Evolutionary conservation across 2,329 filamentous ascomycete species (phyloP).

Genomic region (Epichloe gansuensis): DNA sequence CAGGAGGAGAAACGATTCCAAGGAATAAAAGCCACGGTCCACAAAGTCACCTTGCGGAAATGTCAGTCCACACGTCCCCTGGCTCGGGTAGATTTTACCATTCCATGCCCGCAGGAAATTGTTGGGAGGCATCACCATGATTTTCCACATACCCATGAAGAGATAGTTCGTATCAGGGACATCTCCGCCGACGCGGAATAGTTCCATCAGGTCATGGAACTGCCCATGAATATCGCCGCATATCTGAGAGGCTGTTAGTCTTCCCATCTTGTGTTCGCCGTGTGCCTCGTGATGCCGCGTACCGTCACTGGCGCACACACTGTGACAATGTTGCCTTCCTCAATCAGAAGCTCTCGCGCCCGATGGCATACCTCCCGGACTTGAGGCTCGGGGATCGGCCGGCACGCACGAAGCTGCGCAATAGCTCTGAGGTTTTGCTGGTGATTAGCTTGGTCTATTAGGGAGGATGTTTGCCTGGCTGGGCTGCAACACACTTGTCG

Average conservation of each 20-base stretch:
- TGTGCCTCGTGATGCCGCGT: slow-evolving; percentile 18
- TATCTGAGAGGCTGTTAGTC: slow-evolving; percentile 41
- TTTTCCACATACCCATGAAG: slow-evolving; percentile 62
- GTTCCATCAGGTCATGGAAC: slow-evolving; percentile 93
- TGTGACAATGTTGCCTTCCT: slow-evolving; percentile 93
- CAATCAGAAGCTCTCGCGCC: slow-evolving; percentile 86
- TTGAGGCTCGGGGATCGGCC: slow-evolving; percentile 87
- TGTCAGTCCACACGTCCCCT: background rate
- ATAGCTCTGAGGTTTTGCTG: slow-evolving; percentile 54
- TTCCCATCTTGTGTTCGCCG: background rate
- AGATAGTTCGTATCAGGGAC: slow-evolving; percentile 93
- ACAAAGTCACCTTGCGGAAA: slow-evolving; percentile 68
- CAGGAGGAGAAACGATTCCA: slow-evolving; percentile 91
- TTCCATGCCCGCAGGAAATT: no score
- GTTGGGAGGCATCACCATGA: no score
- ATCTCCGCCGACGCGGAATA: slow-evolving; percentile 86
- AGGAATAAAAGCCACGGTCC: slow-evolving; percentile 93
- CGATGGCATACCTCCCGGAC: slow-evolving; percentile 97
- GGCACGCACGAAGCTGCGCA: slow-evolving; percentile 85
- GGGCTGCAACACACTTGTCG: slow-evolving; percentile 53
- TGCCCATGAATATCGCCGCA: slow-evolving; percentile 96
- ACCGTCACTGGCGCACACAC: slow-evolving; percentile 91
- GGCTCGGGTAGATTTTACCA: background rate
- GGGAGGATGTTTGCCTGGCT: background rate
- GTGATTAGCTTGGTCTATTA: background rate